Conservation (phyloP, 148 eudicot genomes). For the Rhododendron griersonianum region DNA sequence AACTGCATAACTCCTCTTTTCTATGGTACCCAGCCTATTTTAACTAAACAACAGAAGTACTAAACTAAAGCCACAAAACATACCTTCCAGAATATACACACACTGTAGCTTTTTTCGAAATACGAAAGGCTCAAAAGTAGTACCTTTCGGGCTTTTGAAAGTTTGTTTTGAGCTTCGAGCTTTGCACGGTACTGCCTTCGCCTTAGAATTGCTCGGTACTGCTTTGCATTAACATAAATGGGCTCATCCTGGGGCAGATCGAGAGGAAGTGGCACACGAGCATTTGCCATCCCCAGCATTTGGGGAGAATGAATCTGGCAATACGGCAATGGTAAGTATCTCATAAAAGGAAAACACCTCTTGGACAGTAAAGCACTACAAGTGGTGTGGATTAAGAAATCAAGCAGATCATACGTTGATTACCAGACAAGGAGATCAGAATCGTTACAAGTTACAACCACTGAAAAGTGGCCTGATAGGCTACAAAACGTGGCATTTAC, state of each 20-base stretch:
- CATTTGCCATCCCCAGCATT: conserved; percentile 37
- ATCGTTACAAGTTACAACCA: not conserved
- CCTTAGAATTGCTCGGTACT: conserved; percentile 66
- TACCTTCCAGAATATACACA: not conserved
- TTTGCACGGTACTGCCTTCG: conserved; percentile 73
- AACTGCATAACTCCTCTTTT: not conserved
- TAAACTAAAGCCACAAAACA: not conserved
- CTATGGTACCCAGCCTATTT: not conserved
- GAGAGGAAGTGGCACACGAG: conserved; percentile 66
- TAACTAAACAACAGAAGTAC: not conserved
- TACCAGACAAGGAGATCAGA: not conserved
- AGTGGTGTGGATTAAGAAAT: not conserved
- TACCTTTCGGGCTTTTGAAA: conserved; percentile 60
- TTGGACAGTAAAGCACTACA: conserved; percentile 9
- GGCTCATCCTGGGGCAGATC: conserved; percentile 50
- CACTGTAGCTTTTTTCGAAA: not conserved
- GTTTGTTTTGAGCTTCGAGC: conserved; percentile 77
- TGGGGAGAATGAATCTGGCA: conserved; percentile 35
- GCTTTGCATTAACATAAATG: conserved; percentile 71
- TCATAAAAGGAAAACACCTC: not conserved
- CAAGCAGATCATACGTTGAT: not conserved
- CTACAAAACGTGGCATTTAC: not conserved
- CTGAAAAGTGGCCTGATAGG: not conserved
- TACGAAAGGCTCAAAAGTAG: not conserved
- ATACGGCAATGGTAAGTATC: conserved; percentile 8